A percentile compares a stretch with the other conserved stretches of the same genome.
Conservation (phyloP, 2,329 filamentous ascomycete genomes). For the Hawksworthiomyces lignivorus region DNA sequence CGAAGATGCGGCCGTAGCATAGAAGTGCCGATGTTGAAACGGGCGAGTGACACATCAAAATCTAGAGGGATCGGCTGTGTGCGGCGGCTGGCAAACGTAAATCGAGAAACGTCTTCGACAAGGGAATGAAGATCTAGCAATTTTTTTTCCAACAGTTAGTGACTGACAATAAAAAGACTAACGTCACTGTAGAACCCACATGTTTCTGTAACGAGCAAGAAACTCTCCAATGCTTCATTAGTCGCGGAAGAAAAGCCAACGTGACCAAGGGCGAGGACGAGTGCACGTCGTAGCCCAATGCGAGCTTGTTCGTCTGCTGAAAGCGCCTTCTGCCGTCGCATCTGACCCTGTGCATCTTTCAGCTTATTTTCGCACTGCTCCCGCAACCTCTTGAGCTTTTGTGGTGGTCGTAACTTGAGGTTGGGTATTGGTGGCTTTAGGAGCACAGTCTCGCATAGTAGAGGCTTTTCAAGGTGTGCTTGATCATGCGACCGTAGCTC, state of each 20-base stretch:
- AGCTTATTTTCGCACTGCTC: slow-evolving; percentile 5
- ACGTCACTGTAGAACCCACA: slow-evolving; percentile 44
- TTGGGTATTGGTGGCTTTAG: too few relatives aligned
- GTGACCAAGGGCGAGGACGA: slow-evolving; percentile 47
- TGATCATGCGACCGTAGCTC: too few relatives aligned
- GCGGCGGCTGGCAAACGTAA: slow-evolving; percentile 42
- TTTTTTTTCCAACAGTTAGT: slow-evolving; percentile 20
- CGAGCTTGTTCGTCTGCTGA: slow-evolving; percentile 26
- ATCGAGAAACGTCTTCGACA: slow-evolving; percentile 38
- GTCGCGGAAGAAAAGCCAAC: slow-evolving; percentile 51
- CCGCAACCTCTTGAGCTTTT: slow-evolving; percentile 12
- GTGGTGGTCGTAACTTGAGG: slow-evolving; percentile 6
- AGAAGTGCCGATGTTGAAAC: slow-evolving; percentile 43
- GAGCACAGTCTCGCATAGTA: too few relatives aligned
- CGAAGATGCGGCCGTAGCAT: slow-evolving; percentile 49
- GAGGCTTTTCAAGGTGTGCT: too few relatives aligned
- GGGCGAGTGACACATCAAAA: slow-evolving; percentile 45
- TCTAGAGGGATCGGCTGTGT: slow-evolving; percentile 47
- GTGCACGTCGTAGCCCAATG: slow-evolving; percentile 43
- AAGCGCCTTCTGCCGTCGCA: neutral
- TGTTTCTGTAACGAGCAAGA: slow-evolving; percentile 46
- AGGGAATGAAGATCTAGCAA: slow-evolving; percentile 41
- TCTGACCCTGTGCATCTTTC: slow-evolving; percentile 1
- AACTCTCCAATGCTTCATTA: slow-evolving; percentile 51
- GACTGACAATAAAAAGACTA: too few relatives aligned